These are phyloP conservation scores for Phytopythium mirpurense DNA, from an alignment of 352 stramenopile species.

Conservation along the genomic window DNA sequence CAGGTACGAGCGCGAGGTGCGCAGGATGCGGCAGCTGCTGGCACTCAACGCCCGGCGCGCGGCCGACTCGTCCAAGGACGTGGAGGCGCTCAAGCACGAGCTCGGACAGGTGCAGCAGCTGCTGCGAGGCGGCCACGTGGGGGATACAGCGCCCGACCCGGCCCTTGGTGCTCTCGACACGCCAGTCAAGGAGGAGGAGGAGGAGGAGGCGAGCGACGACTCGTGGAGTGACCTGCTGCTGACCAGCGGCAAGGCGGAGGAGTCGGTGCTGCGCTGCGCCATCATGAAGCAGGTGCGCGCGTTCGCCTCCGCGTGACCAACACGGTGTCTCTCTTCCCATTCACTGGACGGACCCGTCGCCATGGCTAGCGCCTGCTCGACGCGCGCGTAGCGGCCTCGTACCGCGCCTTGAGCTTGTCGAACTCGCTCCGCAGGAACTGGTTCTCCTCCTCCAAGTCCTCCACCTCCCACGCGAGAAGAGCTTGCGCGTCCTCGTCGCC, in stretches of 20 bases:
- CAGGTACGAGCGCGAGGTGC: constrained; percentile 30
- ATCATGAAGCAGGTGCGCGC: constrained; percentile 43
- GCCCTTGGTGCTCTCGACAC: no score
- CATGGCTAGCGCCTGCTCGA: not conserved
- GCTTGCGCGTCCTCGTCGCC: constrained; percentile 8
- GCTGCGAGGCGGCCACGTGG: constrained; percentile 21
- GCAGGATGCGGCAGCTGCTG: constrained; percentile 41
- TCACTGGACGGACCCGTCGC: no score
- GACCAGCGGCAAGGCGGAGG: constrained; percentile 19
- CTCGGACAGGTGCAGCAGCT: constrained; percentile 41
- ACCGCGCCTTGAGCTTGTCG: constrained; percentile 56
- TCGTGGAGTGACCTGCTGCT: constrained; percentile 16
- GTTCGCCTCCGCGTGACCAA: constrained; percentile 14
- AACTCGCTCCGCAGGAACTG: constrained; percentile 60
- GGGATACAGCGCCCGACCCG: no score
- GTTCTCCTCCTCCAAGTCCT: constrained; percentile 66
- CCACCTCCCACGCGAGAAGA: constrained; percentile 28
- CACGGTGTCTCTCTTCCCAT: no score
- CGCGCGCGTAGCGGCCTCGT: constrained; percentile 23
- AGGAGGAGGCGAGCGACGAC: constrained; percentile 11
- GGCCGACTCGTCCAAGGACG: constrained; percentile 38
- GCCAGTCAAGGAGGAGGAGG: not conserved
- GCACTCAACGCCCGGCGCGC: constrained; percentile 39
- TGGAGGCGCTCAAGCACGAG: constrained; percentile 45
- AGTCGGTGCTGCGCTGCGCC: constrained; percentile 26